Evolutionary conservation across 371 early-diverging fungal genomes (phyloP), one percentile per base, ranked within the genome.

Genomic region (Parasitella parasitica): DNA sequence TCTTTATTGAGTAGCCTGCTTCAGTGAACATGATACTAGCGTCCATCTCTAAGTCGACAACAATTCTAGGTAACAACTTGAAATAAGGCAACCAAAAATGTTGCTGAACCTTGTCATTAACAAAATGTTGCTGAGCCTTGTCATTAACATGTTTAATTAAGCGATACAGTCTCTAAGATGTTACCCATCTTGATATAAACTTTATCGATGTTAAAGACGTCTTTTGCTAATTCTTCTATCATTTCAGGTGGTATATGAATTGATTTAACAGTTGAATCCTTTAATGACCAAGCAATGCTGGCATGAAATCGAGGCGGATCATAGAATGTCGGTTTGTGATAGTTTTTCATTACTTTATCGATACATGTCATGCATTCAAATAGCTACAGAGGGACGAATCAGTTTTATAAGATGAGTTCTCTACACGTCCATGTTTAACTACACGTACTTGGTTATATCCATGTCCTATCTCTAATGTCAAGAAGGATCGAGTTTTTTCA

Each of bases 251-350:
- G 72, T 6, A 77, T 62, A 3, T 34, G 30, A 2, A 59, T 13
- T 22, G 49, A 22, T 22, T 11, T 16, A 16, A 69, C 41, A 1
- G 51, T 54, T 7, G 56, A 27, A 37, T 77, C 54, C 0, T 37
- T 46, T 3, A 73, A 46, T 1, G 75, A 59, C 73, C 78, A 76
- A 1, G 72, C 78, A n/a, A 81, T 57, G 56, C 81, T 81, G 8
- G 75, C 70, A 64, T 81, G 81, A 54, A 81, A 81, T 3, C 81
- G 61, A 4, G 81, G 76, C 9, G 81, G 81, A 71, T 78, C 35
- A 49, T 81, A 81, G 43, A 78, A 81, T 13, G 30, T 28, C 7
- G 69, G 69, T 34, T 69, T 66, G 8, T 59, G 51, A 28, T 61
- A 75, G n/a, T 59, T 20, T 6, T 36, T 34, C 50, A 75, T 61